Base-by-base conservation (phyloP, 2,329 filamentous ascomycete genomes). In the Apiospora pterosperma region DNA sequence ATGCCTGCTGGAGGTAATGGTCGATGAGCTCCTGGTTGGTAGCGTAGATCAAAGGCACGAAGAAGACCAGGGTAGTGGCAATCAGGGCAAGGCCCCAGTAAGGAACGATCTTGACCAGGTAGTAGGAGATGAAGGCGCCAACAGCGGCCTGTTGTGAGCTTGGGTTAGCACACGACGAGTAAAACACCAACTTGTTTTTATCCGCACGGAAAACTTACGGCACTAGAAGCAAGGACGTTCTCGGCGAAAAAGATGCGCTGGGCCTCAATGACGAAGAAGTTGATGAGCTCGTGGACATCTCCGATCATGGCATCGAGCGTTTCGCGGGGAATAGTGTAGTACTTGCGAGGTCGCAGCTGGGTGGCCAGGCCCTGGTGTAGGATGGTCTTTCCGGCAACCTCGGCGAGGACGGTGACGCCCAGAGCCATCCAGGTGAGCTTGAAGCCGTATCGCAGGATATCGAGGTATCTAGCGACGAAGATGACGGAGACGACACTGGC, bases 11-110 rank as follows among this genome's bases (percentile, higher is more conserved):
- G 69, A 91, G 75, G 70, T 90, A 84, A 68, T 82, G 76, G 73
- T 91, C 89, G 71, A 91, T 91, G 65, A 90, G 76, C 78, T 91
- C 88, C 80, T 90, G 82, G 83, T 91, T 91, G 71, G 82, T 82
- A 70, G 82, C 83, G 79, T 91, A 91, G 74, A 90, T 72, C 62
- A 91, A 81, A 36, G 89, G 89, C 14, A 80, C 81, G 65, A 89
- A 80, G 80, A 91, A 91, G 65, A 84, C 73, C 61, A 86, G 75
- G 14, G 86, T 86, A 65, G 86, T 86, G 68, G 78, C 80, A 70
- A 90, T 81, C 68, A 91, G 77, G 59, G 87, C 80, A 68, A 91
- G 84, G 39, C 87, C 88, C 89, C 89, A 91, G 81, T 89, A 85
- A 39, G 89, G 89, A 59, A 91, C 84, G 67, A 91, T 80, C 82